Percentiles rank a stretch among this genome's conserved stretches.
Conservation (phyloP, 768 basidiomycete species). For the Termitomyces sp. region DNA sequence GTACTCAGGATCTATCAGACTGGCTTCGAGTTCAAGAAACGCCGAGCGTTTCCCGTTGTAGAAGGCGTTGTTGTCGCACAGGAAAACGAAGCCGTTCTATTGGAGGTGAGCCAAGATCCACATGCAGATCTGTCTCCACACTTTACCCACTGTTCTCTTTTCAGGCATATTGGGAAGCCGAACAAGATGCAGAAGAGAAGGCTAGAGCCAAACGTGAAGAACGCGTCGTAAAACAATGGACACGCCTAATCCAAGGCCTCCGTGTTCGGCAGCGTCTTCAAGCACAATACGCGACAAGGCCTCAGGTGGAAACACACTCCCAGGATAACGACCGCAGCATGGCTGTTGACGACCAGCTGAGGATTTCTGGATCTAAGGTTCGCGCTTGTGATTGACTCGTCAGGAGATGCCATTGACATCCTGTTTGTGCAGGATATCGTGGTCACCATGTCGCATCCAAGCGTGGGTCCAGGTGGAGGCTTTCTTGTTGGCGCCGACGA, state of each 20-base stretch:
- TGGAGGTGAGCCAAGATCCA: slow-evolving; percentile 56
- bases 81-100: slow-evolving; percentile 68
- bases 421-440: slow-evolving; percentile 12
- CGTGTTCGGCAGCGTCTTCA: slow-evolving; percentile 81
- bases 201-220: slow-evolving; percentile 74
- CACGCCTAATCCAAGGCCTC: slow-evolving; percentile 81
- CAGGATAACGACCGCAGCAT: slow-evolving; percentile 8
- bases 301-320: slow-evolving; percentile 14
- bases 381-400: not conserved
- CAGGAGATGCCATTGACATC: too few relatives aligned
- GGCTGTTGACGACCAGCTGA: not conserved
- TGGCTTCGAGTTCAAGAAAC: slow-evolving; percentile 95
- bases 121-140: slow-evolving; percentile 1
- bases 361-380: slow-evolving; percentile 4
- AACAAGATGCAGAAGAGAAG: slow-evolving; percentile 73
- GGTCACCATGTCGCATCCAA: slow-evolving; percentile 15
- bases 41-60: slow-evolving; percentile 80
- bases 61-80: slow-evolving; percentile 84
- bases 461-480: slow-evolving; percentile 45
- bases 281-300: slow-evolving; percentile 60
- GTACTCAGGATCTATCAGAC: slow-evolving; percentile 45
- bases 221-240: slow-evolving; percentile 84
- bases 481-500: slow-evolving; percentile 69
- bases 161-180: slow-evolving; percentile 85
- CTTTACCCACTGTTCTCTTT: slow-evolving; percentile 6